These are phyloP conservation scores for Mollisiaceae sp. DNA, from an alignment of 2,329 filamentous ascomycete species.

Conservation along the genomic window DNA sequence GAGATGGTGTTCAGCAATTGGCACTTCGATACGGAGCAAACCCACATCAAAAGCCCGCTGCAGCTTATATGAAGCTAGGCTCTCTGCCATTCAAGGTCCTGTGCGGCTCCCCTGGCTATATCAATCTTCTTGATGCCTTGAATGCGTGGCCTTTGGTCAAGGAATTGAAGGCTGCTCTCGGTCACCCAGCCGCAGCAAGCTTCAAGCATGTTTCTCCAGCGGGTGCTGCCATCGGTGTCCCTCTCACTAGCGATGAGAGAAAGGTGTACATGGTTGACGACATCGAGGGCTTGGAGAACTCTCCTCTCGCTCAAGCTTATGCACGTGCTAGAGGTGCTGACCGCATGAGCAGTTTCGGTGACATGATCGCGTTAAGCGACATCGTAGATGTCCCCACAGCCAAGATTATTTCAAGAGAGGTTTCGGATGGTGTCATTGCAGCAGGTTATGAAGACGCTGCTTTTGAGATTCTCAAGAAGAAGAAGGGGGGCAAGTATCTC, in stretches of 20 bases:
- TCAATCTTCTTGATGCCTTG: slow-evolving; percentile 94
- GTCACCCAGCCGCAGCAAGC: slow-evolving; percentile 88
- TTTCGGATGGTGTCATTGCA: slow-evolving; percentile 95
- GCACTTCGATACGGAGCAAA: slow-evolving; percentile 94
- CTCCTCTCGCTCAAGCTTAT: slow-evolving; percentile 89
- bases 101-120: slow-evolving; percentile 88
- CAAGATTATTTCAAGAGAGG: slow-evolving; percentile 97
- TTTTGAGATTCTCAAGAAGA: slow-evolving; percentile 91
- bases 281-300: slow-evolving; percentile 85
- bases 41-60: slow-evolving; percentile 96
- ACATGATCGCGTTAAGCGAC: slow-evolving; percentile 92
- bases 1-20: slow-evolving; percentile 80
- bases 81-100: slow-evolving; percentile 94
- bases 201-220: slow-evolving; percentile 99
- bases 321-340: slow-evolving; percentile 94
- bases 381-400: slow-evolving; percentile 90
- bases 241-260: slow-evolving; percentile 83
- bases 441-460: slow-evolving; percentile 85
- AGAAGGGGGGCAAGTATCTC: slow-evolving; percentile 97
- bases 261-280: slow-evolving; percentile 99
- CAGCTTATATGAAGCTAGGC: slow-evolving; percentile 75
- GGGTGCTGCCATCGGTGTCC: slow-evolving; percentile 90
- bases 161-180: slow-evolving; percentile 88
- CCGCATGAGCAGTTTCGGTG: slow-evolving; percentile 98
- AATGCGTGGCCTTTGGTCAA: slow-evolving; percentile 98